Percentiles rank a stretch among this genome's conserved stretches.
phyloP scores from a whole-genome alignment of 1,284 basidiomycete genomes.

The Cutaneotrichosporon daszewskae region DNA sequence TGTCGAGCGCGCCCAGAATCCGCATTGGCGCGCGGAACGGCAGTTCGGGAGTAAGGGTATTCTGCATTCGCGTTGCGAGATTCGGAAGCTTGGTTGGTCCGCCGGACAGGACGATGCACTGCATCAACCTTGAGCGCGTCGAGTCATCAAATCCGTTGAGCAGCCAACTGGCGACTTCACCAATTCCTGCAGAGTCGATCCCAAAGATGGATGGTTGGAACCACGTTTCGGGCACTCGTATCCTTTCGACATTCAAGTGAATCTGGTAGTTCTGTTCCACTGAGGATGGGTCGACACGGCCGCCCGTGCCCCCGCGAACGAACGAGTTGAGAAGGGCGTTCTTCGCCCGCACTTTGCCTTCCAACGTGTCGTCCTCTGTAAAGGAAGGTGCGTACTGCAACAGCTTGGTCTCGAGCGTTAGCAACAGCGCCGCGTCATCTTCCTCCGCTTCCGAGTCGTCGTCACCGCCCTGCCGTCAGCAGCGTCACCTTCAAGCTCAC shows the following conservation, averaged over 20 bases:
- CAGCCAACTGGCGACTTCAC: conserved; percentile 81
- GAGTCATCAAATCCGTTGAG: conserved; percentile 69
- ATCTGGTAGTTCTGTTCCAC: conserved; percentile 65
- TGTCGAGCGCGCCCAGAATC: conserved; percentile 53
- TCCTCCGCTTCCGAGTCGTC: conserved; percentile 94
- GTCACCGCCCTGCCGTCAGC: conserved; percentile 60
- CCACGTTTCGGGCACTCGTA: conserved; percentile 87
- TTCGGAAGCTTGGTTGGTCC: conserved; percentile 70
- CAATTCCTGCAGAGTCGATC: conserved; percentile 87
- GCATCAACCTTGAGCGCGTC: conserved; percentile 60
- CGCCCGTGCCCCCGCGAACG: conserved; percentile 56
- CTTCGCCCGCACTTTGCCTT: conserved; percentile 65
- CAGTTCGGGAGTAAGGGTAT: conserved; percentile 68
- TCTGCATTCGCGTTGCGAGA: conserved; percentile 62
- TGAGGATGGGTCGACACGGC: conserved; percentile 54
- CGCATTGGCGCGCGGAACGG: conserved; percentile 68
- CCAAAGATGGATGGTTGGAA: conserved; percentile 93
- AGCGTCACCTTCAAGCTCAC: conserved; percentile 48
- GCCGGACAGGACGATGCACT: conserved; percentile 92
- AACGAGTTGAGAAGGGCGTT: conserved; percentile 83
- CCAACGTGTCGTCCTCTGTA: conserved; percentile 73
- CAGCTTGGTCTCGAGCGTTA: conserved; percentile 72
- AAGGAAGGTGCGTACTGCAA: conserved; percentile 79
- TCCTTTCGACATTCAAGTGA: conserved; percentile 89
- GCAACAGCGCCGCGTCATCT: conserved; percentile 72